Conservation (phyloP, 2,329 filamentous ascomycete species). For the Nemania sp. region DNA sequence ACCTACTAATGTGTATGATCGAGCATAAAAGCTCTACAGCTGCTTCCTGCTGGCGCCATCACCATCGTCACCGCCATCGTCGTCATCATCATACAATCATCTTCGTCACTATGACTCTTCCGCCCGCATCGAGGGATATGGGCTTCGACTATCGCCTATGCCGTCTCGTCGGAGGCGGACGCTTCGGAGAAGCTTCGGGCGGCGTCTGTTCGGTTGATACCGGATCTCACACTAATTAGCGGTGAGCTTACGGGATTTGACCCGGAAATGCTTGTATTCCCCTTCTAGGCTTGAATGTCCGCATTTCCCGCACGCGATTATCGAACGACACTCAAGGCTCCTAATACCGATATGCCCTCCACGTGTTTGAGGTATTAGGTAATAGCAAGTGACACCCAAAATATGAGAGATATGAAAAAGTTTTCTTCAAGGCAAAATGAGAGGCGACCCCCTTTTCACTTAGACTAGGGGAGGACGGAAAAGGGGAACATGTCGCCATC, state of each 20-base stretch:
- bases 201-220: slow-evolving; percentile 9
- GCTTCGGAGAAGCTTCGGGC: slow-evolving; percentile 7
- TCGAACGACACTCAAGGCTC: not conserved
- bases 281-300: too few relatives aligned
- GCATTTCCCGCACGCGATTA: too few relatives aligned
- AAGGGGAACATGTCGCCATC: not conserved
- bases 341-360: not conserved
- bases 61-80: too few relatives aligned
- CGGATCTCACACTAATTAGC: not conserved
- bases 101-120: not conserved
- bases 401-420: too few relatives aligned
- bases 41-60: not conserved
- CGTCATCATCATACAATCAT: not conserved
- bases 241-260: slow-evolving; percentile 4
- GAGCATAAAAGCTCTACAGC: too few relatives aligned
- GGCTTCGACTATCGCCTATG: not conserved
- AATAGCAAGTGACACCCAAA: not conserved
- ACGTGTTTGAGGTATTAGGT: not conserved
- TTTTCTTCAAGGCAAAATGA: too few relatives aligned
- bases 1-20: too few relatives aligned
- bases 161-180: not conserved
- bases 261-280: too few relatives aligned
- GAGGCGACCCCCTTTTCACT: not conserved
- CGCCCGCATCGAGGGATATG: not conserved
- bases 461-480: not conserved